Base-by-base conservation (phyloP, 371 early-diverging fungal species). In the Zancudomyces culisetae region DNA sequence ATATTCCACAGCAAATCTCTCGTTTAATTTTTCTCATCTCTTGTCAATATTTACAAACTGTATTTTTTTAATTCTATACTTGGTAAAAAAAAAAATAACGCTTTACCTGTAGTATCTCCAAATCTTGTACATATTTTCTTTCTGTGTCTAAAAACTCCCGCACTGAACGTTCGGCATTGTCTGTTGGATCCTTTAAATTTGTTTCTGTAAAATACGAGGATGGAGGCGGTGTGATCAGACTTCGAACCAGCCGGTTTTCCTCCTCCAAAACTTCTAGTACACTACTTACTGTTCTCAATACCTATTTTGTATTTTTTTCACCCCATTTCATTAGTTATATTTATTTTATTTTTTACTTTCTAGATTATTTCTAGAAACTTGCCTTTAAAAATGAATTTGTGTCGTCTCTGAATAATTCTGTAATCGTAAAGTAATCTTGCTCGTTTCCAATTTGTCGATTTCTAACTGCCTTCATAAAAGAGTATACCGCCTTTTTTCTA, bases 321-420 rank as follows among this genome's bases (percentile, higher is more conserved):
- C n/a, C n/a, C n/a, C n/a, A n/a, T n/a, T n/a, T n/a, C n/a, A n/a
- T n/a, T n/a, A n/a, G n/a, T n/a, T n/a, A n/a, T n/a, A n/a, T n/a
- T n/a, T n/a, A n/a, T n/a, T n/a, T n/a, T n/a, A n/a, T n/a, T n/a
- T n/a, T n/a, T n/a, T n/a, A n/a, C n/a, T n/a, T 15, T 35, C 35
- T 12, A 49, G 2, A 19, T 27, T 19, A 29, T 27, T 27, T n/a
- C n/a, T n/a, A n/a, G n/a, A n/a, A n/a, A 27, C 15, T 10, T 52
- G 92, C 94, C 78, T 90, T 95, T 59, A 94, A 85, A 64, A 94
- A 87, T 23, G 86, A 88, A 61, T 87, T 87, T 28, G 92, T 95
- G 65, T 95, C 93, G 58, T 94, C 88, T 58, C 81, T 80, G 63
- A 83, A 90, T 45, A 94, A 69, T 50, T 92, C 91, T 12, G 79